phyloP scores from a whole-genome alignment of 1,139 yeast species.

The Petasospora rhodanensis region DNA sequence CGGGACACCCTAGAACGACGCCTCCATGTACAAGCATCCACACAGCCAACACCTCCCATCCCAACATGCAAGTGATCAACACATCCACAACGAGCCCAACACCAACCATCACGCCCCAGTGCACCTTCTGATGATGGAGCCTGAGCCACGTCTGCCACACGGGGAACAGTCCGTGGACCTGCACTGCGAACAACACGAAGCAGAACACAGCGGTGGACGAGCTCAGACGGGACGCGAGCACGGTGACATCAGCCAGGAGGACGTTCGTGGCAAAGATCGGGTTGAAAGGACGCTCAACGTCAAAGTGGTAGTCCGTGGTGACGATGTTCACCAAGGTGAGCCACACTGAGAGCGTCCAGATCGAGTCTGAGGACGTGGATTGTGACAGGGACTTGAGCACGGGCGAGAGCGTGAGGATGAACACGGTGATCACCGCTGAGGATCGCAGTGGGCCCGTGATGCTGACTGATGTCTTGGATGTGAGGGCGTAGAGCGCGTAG shows the following conservation, averaged over 20 bases:
- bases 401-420: slow-evolving; percentile 78
- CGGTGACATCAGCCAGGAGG: slow-evolving; percentile 81
- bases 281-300: slow-evolving; percentile 25
- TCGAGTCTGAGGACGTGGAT: slow-evolving; percentile 89
- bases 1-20: slow-evolving; percentile 59
- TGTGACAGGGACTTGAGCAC: slow-evolving; percentile 82
- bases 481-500: slow-evolving; percentile 30
- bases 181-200: slow-evolving; percentile 69
- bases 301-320: slow-evolving; percentile 23
- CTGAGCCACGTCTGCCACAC: slow-evolving; percentile 60
- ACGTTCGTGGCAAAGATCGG: slow-evolving; percentile 72
- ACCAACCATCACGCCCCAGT: slow-evolving; percentile 26
- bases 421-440: slow-evolving; percentile 60
- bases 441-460: slow-evolving; percentile 46
- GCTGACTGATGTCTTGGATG: slow-evolving; percentile 6
- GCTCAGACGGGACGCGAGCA: slow-evolving; percentile 76
- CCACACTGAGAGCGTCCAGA: slow-evolving; percentile 89
- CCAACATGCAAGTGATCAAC: slow-evolving; percentile 17
- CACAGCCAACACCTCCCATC: slow-evolving; percentile 3
- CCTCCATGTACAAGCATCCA: slow-evolving; percentile 48
- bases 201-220: slow-evolving; percentile 78
- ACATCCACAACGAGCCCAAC: slow-evolving; percentile 23
- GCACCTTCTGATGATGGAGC: slow-evolving; percentile 31
- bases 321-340: slow-evolving; percentile 49
- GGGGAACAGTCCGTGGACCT: slow-evolving; percentile 70